Percentiles rank a stretch among this genome's conserved stretches.
Conservation (phyloP, 2,329 filamentous ascomycete genomes). For the Penicillium sp. region DNA sequence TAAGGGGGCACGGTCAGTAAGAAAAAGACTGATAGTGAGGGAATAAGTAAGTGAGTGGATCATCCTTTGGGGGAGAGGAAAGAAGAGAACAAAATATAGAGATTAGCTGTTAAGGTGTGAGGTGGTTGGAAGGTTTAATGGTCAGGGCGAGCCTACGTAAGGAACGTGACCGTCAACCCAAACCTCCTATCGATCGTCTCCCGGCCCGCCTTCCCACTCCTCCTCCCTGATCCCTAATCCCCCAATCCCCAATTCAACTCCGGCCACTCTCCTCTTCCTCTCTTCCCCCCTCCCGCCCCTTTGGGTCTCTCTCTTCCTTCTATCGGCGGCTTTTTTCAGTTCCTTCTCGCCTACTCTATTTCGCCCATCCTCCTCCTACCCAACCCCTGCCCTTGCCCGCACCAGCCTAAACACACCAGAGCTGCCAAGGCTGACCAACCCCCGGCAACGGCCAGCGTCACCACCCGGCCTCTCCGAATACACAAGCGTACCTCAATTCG, state of each 20-base stretch:
- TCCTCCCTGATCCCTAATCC: constrained; percentile 23
- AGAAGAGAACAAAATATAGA: background rate
- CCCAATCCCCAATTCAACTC: constrained; percentile 16
- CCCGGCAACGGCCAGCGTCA: constrained; percentile 25
- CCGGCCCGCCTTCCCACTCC: constrained; percentile 30
- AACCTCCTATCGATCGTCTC: constrained; percentile 28
- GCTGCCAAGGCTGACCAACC: constrained; percentile 29
- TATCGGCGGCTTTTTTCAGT: constrained; percentile 6
- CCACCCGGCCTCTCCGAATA: constrained; percentile 15
- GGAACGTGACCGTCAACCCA: constrained; percentile 29
- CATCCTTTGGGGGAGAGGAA: background rate
- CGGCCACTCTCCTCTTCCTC: constrained; percentile 13
- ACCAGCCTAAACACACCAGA: constrained; percentile 6
- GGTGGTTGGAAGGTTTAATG: too few species aligned
- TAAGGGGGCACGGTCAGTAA: background rate
- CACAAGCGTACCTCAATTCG: constrained; percentile 16
- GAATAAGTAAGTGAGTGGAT: background rate
- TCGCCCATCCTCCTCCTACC: constrained; percentile 7
- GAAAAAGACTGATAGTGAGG: background rate
- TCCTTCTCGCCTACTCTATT: background rate
- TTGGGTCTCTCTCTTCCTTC: constrained; percentile 15
- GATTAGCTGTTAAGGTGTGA: background rate
- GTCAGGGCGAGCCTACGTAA: constrained; percentile 19
- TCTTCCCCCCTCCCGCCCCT: constrained; percentile 7
- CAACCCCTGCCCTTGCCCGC: constrained; percentile 18